phyloP scores from a whole-genome alignment of 495 filamentous ascomycete genomes.

The Xylaria bambusicola region DNA sequence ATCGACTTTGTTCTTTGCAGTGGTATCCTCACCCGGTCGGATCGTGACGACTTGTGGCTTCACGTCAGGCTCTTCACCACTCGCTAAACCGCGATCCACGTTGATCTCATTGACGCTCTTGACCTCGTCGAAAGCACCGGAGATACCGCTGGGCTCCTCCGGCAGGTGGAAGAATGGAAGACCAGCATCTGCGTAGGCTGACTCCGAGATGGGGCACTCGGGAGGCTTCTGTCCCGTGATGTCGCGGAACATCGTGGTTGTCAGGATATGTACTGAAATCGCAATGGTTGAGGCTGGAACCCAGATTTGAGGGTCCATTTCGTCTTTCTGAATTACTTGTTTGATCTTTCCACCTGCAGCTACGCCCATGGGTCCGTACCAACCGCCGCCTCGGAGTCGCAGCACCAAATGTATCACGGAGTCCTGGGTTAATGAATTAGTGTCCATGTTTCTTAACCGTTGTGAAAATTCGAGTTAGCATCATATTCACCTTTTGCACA shows the following conservation, averaged over 20 bases:
- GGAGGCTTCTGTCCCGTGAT: constrained; percentile 40
- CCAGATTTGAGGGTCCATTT: constrained; percentile 30
- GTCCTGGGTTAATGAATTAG: neutral
- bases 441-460: neutral
- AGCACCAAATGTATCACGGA: neutral
- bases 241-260: constrained; percentile 31
- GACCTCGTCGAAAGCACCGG: constrained; percentile 20
- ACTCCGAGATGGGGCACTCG: constrained; percentile 36
- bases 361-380: constrained; percentile 30
- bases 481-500: neutral
- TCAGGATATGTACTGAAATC: constrained; percentile 48
- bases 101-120: constrained; percentile 32
- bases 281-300: constrained; percentile 30
- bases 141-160: constrained; percentile 27
- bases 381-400: neutral
- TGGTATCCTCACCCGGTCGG: neutral
- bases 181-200: constrained; percentile 33
- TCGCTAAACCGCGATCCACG: constrained; percentile 5
- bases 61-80: constrained; percentile 3
- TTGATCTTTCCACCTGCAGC: constrained; percentile 41
- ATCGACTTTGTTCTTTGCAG: constrained; percentile 3
- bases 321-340: constrained; percentile 35
- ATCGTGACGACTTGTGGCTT: constrained; percentile 12
- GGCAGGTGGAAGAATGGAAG: constrained; percentile 42
- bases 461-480: neutral